phyloP scores from a whole-genome alignment of 2,329 filamentous ascomycete genomes.

The Parastagonospora nodorum region DNA sequence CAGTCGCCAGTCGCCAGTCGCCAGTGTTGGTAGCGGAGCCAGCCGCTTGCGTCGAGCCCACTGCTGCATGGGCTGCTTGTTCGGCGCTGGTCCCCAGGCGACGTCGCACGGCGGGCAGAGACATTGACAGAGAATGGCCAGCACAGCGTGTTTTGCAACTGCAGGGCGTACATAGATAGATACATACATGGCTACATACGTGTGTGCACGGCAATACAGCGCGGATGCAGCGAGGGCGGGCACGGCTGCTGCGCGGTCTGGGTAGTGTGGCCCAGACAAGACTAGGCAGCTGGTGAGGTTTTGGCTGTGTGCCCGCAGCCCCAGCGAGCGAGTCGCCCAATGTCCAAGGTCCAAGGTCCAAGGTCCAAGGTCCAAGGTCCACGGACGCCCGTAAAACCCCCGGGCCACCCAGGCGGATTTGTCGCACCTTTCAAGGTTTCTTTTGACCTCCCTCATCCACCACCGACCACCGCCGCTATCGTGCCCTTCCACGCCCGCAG shows the following conservation, averaged over 20 bases:
- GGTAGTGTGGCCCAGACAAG: conserved; percentile 18
- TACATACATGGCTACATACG: too few species aligned
- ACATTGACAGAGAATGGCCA: too few species aligned
- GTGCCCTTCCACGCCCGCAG: conserved; percentile 6
- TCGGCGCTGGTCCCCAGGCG: too few species aligned
- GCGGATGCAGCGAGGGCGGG: background rate
- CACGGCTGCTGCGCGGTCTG: conserved; percentile 4
- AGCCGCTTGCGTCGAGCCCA: background rate
- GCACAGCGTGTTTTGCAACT: too few species aligned
- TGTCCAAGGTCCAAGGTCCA: conserved; percentile 6
- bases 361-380: too few species aligned
- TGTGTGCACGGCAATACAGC: too few species aligned
- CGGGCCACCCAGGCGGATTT: conserved; percentile 18
- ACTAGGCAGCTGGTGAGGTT: conserved; percentile 21
- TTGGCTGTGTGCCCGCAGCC: conserved; percentile 9
- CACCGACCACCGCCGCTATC: conserved; percentile 14
- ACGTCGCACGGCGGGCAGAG: too few species aligned
- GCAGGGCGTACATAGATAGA: too few species aligned
- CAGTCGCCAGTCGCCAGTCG: background rate
- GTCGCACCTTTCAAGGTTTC: conserved; percentile 19
- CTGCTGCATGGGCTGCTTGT: background rate
- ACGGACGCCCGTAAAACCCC: conserved; percentile 29
- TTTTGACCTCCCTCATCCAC: conserved; percentile 26
- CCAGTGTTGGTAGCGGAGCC: background rate
- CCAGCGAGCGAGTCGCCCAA: conserved; percentile 10